Conservation (phyloP, 2,329 filamentous ascomycete genomes). For the Botrytis hyacinthi region DNA sequence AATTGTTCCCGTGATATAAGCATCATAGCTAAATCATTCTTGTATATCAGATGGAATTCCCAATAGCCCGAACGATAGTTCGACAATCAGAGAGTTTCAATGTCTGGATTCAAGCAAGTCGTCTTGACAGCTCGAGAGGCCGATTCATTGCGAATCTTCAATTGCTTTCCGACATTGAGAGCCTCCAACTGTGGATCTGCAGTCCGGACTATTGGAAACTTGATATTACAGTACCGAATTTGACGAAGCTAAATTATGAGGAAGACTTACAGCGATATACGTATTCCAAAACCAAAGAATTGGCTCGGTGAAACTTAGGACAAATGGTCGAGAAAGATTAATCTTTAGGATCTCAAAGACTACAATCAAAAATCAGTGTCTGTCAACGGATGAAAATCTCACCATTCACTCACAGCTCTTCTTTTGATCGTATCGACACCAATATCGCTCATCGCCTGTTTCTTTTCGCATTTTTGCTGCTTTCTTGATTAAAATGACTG, state of each 20-base stretch:
- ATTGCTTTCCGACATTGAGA: not conserved
- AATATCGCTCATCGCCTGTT: slow-evolving; percentile 69
- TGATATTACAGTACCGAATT: not conserved
- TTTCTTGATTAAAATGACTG: slow-evolving; percentile 65
- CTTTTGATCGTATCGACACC: slow-evolving; percentile 61
- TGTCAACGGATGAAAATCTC: not conserved
- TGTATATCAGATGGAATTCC: not conserved
- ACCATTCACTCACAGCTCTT: slow-evolving; percentile 13
- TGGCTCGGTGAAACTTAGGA: slow-evolving; percentile 76
- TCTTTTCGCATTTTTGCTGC: slow-evolving; percentile 64
- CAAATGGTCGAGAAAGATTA: slow-evolving; percentile 75
- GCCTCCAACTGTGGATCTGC: not conserved
- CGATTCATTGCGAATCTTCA: not conserved
- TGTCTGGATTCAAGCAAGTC: not conserved
- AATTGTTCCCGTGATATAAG: not conserved
- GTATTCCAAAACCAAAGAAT: slow-evolving; percentile 72
- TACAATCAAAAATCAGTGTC: slow-evolving; percentile 41
- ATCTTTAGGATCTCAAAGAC: slow-evolving; percentile 67
- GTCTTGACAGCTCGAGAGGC: not conserved
- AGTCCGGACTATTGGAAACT: not conserved
- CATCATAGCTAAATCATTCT: not conserved
- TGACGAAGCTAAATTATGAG: not conserved
- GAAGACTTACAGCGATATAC: slow-evolving; percentile 55
- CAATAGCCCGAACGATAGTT: not conserved
- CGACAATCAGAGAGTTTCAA: not conserved